Percentiles rank a stretch among this genome's conserved stretches.
These are phyloP conservation scores for Neofusicoccum kwambonambiense DNA, from an alignment of 2,329 filamentous ascomycete species.

Conservation along the genomic window DNA sequence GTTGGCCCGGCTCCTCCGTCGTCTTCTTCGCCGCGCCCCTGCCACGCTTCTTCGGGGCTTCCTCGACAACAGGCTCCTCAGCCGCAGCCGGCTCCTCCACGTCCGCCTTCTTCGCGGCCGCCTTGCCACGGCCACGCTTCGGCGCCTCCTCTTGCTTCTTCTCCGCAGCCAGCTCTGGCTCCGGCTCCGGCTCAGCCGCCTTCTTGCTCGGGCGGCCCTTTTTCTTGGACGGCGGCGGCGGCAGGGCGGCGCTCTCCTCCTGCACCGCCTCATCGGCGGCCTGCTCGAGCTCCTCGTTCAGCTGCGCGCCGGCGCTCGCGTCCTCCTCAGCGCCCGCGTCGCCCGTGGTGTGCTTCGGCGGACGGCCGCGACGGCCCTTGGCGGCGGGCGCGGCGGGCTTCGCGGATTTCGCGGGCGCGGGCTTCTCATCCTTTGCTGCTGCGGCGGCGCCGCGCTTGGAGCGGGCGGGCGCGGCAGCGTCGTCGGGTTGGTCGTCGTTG, in stretches of 20 bases:
- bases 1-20: not conserved
- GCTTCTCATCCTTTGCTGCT: not conserved
- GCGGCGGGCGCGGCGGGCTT: not conserved
- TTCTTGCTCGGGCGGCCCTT: constrained; percentile 9
- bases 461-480: not conserved
- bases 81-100: not conserved
- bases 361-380: constrained; percentile 13
- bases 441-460: not conserved
- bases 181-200: not conserved
- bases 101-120: not conserved
- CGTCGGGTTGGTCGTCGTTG: not conserved
- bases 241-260: not conserved
- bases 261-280: not conserved
- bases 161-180: not conserved
- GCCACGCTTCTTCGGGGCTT: not conserved
- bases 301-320: not conserved
- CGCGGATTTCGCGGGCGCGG: not conserved
- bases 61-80: not conserved
- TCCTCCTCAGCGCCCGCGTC: not conserved
- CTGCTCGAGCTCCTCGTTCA: constrained; percentile 10
- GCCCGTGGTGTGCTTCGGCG: not conserved
- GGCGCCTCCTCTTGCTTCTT: not conserved
- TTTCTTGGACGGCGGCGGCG: not conserved
- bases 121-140: constrained; percentile 6
- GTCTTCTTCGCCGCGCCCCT: not conserved